Evolutionary conservation across 768 basidiomycete species (phyloP), one percentile per base, ranked within the genome.

Genomic region (Naganishia onofrii): DNA sequence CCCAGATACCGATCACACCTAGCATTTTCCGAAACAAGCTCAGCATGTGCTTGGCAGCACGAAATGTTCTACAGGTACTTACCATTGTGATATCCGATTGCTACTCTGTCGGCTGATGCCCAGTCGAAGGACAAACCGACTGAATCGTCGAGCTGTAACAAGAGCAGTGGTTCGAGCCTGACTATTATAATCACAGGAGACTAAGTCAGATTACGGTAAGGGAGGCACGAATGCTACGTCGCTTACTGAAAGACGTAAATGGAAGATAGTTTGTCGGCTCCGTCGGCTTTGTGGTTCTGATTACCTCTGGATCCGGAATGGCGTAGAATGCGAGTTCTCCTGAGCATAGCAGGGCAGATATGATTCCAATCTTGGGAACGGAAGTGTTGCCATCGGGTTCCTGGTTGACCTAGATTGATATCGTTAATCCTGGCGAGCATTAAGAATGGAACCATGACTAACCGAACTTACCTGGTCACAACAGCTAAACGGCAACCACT

Each of bases 401-500:
- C 1, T 63, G 42, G 15, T 13, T 23, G n/a, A 42, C 28, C 38
- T 44, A 1, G 13, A 29, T n/a, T 10, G 9, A 17, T 26, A 23
- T 44, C 15, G 32, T 34, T 32, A 23, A 10, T 21, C 34, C n/a
- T 63, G 23, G 13, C n/a, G 13, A 13, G 38, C n/a, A n/a, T n/a
- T n/a, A n/a, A n/a, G n/a, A n/a, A n/a, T n/a, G n/a, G n/a, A n/a
- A n/a, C n/a, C n/a, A n/a, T n/a, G n/a, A n/a, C n/a, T n/a, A 42
- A 31, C 34, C 19, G 36, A 26, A 31, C 84, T 69, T 57, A 85
- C 84, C 17, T 78, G 56, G 68, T 92, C 91, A 74, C 91, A 86
- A 21, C 89, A 87, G 0, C 93, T 93, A 32, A 93, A 78, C 3
- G 95, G 95, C 79, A 94, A 94, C 94, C 95, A 98, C 81, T 89